These are phyloP conservation scores for Cladophialophora exuberans DNA, from an alignment of 2,329 filamentous ascomycete species.

Conservation along the genomic window DNA sequence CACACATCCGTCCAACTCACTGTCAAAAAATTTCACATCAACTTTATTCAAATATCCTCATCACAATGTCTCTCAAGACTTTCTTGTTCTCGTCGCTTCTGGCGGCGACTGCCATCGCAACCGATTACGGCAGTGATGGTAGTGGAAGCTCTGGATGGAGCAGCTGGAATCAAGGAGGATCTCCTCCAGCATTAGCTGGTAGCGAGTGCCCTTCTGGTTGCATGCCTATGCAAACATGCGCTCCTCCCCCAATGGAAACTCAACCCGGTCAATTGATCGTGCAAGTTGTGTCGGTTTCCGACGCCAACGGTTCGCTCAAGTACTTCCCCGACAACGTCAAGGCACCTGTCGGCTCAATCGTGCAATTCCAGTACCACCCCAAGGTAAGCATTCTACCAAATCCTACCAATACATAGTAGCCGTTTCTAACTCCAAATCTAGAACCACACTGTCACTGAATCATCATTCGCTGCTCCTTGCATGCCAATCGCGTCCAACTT, in stretches of 20 bases:
- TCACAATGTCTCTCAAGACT: constrained; percentile 27
- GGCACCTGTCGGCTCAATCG: constrained; percentile 60
- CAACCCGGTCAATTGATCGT: constrained; percentile 42
- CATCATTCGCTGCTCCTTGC: constrained; percentile 73
- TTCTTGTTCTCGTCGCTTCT: constrained; percentile 24
- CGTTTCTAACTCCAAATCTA: constrained; percentile 32
- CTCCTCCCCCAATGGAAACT: constrained; percentile 15
- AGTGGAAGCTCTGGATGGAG: constrained; percentile 5
- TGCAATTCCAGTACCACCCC: constrained; percentile 57
- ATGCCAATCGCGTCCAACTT: constrained; percentile 60
- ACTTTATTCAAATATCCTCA: constrained; percentile 1
- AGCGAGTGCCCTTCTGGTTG: constrained; percentile 27
- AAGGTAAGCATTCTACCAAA: constrained; percentile 39
- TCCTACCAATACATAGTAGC: background rate
- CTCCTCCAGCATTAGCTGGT: constrained; percentile 14
- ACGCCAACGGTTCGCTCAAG: constrained; percentile 56
- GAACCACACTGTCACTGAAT: constrained; percentile 82
- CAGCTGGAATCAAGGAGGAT: constrained; percentile 4
- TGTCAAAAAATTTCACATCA: no score
- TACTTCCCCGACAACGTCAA: constrained; percentile 70
- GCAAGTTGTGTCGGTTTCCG: constrained; percentile 68
- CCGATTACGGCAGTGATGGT: constrained; percentile 7
- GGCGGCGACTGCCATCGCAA: constrained; percentile 22
- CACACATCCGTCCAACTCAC: constrained; percentile 5
- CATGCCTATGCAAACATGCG: constrained; percentile 13